Evolutionary conservation across 805 yeast species (phyloP), one percentile per base, ranked within the genome.

Genomic region (Citeromyces nyonsensis): DNA sequence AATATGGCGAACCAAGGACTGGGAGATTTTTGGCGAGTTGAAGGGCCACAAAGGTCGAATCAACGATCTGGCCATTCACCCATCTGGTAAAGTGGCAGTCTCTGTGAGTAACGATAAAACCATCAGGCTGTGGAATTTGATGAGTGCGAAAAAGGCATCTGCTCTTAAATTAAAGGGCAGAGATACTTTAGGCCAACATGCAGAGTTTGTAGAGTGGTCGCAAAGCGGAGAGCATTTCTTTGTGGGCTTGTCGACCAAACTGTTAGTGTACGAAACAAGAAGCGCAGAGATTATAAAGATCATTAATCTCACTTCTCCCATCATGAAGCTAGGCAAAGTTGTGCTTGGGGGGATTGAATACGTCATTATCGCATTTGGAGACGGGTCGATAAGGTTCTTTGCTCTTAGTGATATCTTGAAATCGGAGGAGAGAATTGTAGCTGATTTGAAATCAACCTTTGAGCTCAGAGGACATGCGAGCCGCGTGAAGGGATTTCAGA

Each of bases 121-220:
- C 5, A 65, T 91, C 25, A 64, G 88, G 47, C 63, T 91, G 36
- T 91, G 98, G 98, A 91, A 91, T 49, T 61, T 91, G 41, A 88
- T 91, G 97, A 88, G 96, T 1, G 91, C 84, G 10, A 81, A 82
- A 50, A 86, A 85, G 54, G 97, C 97, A 12, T 86, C 94, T 2
- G 63, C 69, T 8, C 58, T 86, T 53, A 85, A 80, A 47, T 56
- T 81, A 37, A 76, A 67, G 48, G 78, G 77, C 26, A 70, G 63
- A 38, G 81, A 76, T 46, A 73, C 77, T 40, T 54, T 65, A 37
- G 77, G 77, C 5, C 81, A 78, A 52, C 56, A 62, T 35, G 79
- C 76, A 29, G 75, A 73, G 38, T 60, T 58, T 45, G 80, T 76
- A 7, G 62, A 69, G 32, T 84, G 94, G 91, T 54, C 74, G 9